Base-by-base conservation (phyloP, 2,329 filamentous ascomycete genomes). In the Fusarium sp. region DNA sequence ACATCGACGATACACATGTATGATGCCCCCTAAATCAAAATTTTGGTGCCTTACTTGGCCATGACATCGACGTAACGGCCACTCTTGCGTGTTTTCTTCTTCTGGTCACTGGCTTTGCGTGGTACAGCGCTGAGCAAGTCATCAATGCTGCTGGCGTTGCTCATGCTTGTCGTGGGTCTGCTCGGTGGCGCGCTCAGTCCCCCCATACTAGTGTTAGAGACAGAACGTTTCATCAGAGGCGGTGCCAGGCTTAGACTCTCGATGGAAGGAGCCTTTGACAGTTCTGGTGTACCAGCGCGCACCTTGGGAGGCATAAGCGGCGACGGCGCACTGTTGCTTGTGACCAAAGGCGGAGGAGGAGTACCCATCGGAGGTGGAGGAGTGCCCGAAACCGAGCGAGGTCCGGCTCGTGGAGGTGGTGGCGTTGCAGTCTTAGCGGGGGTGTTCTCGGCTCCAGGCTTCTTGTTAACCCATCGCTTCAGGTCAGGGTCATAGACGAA, bases 381-480 rank as follows among this genome's bases (percentile, higher is more conserved):
- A 27, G 86, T 87, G 48, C 84, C 68, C 16, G 68, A 69, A 80
- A 76, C 75, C 60, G 89, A 91, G 8, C 87, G 84, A 56, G 87
- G 83, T 4, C 83, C 82, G 7, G 84, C 87, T 72, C 87, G 90
- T 1, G 95, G 95, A 6, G 94, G 95, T 1, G 96, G 95, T 1
- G 95, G 93, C 0, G 94, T 90, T 1, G 90, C 90, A 48, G 87
- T 84, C 68, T 89, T 87, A 4, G 88, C 83, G 28, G 87, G 83
- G 9, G 83, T 82, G 44, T 88, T 88, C 58, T 92, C 91, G 8
- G 89, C 87, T 12, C 91, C 91, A 11, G 90, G 89, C 78, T 97
- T 98, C 85, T 98, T 98, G 84, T 99, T 98, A 78, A 99, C 87
- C 97, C 97, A 99, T 78, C 96, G 94, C 84, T 97, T 97, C 55